Conservation (phyloP, 257 asterid species). For the Jasminum sambac region DNA sequence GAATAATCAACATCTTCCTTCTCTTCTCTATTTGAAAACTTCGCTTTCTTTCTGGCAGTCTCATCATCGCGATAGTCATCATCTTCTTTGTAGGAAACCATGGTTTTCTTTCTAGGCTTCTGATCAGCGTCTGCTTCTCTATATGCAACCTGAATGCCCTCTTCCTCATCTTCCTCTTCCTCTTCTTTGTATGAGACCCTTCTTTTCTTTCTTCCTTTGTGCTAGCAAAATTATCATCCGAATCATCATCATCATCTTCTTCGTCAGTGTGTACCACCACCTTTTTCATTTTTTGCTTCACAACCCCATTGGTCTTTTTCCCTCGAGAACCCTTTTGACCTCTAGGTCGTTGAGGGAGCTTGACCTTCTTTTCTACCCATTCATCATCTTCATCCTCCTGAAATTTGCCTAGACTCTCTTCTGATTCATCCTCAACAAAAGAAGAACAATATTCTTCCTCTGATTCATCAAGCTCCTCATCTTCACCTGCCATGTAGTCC, state of each 20-base stretch:
- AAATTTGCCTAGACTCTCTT: constrained; percentile 48
- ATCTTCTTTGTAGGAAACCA: constrained; percentile 22
- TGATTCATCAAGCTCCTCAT: constrained; percentile 54
- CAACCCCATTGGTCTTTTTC: constrained; percentile 41
- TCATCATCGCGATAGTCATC: constrained; percentile 24
- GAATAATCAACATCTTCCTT: constrained; percentile 31
- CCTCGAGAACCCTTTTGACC: constrained; percentile 30
- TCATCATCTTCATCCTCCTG: constrained; percentile 43
- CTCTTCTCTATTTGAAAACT: constrained; percentile 33
- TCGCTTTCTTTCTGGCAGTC: constrained; percentile 27
- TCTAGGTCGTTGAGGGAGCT: constrained; percentile 36
- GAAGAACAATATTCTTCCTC: constrained; percentile 72
- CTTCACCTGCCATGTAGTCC: constrained; percentile 67
- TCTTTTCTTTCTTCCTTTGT: constrained; percentile 25
- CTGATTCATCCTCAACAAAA: constrained; percentile 72
- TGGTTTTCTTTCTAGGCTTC: constrained; percentile 31
- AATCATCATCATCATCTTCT: constrained; percentile 37
- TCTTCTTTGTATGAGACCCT: constrained; percentile 27
- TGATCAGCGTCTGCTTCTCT: constrained; percentile 31
- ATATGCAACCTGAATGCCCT: constrained; percentile 34
- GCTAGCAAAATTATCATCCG: constrained; percentile 31
- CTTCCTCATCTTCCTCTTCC: constrained; percentile 25
- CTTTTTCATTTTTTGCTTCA: constrained; percentile 37
- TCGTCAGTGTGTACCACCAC: constrained; percentile 27
- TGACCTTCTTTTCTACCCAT: constrained; percentile 46